A percentile compares a stretch with the other conserved stretches of the same genome.
Evolutionary conservation across 495 filamentous ascomycete species (phyloP).

Genomic region (Oidiodendron maius): DNA sequence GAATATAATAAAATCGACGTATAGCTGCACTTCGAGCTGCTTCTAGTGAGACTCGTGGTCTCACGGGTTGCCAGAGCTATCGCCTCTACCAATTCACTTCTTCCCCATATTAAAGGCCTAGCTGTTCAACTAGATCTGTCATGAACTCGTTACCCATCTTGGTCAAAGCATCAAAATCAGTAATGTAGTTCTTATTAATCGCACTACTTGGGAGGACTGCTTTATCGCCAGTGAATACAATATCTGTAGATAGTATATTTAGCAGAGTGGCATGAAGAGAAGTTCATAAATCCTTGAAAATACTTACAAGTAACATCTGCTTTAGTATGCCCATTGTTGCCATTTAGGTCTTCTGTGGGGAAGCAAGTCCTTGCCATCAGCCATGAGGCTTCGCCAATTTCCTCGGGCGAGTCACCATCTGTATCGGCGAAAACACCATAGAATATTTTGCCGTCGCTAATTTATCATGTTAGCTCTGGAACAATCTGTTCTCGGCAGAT

Average conservation of each 20-base stretch:
- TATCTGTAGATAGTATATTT: background rate
- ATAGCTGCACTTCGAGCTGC: too few species aligned
- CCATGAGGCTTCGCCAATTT: background rate
- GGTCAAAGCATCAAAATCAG: background rate
- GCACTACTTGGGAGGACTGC: background rate
- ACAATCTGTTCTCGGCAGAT: background rate
- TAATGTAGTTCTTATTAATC: background rate
- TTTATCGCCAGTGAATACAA: background rate
- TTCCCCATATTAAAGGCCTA: too few species aligned
- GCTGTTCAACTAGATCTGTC: background rate
- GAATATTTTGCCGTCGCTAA: background rate
- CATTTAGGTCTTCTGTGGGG: background rate
- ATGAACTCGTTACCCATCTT: background rate
- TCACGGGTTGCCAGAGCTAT: too few species aligned
- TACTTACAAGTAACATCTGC: background rate
- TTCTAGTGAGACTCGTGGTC: too few species aligned
- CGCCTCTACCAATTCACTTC: too few species aligned
- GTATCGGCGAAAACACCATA: background rate
- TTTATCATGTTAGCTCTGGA: background rate
- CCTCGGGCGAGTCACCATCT: background rate
- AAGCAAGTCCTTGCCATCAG: background rate
- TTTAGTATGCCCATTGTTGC: background rate
- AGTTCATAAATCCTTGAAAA: background rate
- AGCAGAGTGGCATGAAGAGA: background rate
- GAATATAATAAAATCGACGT: too few species aligned